phyloP scores from a whole-genome alignment of 2,329 filamentous ascomycete species.

The Fusarium sp. region DNA sequence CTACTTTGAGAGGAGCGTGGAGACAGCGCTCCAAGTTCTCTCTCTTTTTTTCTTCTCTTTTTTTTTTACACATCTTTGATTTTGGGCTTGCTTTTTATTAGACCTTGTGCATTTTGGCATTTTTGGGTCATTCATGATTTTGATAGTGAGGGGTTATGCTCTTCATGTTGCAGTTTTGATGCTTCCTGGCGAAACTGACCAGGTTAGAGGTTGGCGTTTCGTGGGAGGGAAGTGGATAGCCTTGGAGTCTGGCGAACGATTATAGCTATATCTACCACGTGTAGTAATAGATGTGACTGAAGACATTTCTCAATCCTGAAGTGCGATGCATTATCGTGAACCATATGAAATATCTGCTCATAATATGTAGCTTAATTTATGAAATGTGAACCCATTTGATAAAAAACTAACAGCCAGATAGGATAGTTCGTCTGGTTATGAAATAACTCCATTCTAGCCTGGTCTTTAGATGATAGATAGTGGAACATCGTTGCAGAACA shows the following conservation, averaged over 20 bases:
- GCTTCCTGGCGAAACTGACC: conserved; percentile 45
- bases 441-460: too few species aligned
- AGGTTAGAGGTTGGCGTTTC: conserved; percentile 44
- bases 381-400: too few species aligned
- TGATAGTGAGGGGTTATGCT: conserved; percentile 4
- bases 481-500: too few species aligned
- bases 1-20: conserved; percentile 22
- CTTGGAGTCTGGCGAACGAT: conserved; percentile 36
- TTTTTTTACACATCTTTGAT: conserved; percentile 10
- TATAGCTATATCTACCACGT: conserved; percentile 33
- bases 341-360: too few species aligned
- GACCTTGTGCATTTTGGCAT: conserved; percentile 30
- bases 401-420: too few species aligned
- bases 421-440: too few species aligned
- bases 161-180: conserved; percentile 9
- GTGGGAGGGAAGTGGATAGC: conserved; percentile 28
- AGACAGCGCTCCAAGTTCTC: conserved; percentile 23
- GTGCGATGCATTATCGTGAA: not conserved
- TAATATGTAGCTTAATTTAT: too few species aligned
- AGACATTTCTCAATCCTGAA: not conserved
- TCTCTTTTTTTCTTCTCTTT: conserved; percentile 16
- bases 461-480: too few species aligned
- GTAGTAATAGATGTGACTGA: conserved; percentile 35
- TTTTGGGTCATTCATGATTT: conserved; percentile 11
- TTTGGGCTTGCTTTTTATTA: conserved; percentile 18